Percentiles rank a stretch among this genome's conserved stretches.
Conservation (phyloP, 2,329 filamentous ascomycete genomes). For the Cladosporium sp. region DNA sequence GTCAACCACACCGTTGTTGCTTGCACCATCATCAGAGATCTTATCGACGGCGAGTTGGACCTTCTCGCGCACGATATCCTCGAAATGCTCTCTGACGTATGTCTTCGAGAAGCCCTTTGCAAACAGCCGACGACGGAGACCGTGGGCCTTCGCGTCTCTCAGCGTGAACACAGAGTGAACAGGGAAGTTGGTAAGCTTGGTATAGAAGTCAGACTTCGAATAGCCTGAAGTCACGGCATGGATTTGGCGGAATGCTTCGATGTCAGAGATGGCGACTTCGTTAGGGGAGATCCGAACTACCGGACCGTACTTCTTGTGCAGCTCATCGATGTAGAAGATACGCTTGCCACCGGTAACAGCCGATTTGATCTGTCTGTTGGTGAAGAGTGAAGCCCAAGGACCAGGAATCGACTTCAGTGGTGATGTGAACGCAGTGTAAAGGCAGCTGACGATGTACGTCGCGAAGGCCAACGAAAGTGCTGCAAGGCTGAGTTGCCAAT, state of each 20-base stretch:
- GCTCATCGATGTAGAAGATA: conserved; percentile 20
- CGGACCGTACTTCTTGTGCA: conserved; percentile 46
- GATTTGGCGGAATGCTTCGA: conserved; percentile 33
- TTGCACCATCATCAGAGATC: conserved; percentile 27
- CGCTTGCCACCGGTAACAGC: conserved; percentile 29
- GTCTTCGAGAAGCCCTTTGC: conserved; percentile 35
- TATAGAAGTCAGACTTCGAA: conserved; percentile 35
- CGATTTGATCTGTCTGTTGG: conserved; percentile 24
- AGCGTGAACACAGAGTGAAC: conserved; percentile 33
- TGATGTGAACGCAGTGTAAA: conserved; percentile 5
- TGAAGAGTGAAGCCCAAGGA: conserved; percentile 25
- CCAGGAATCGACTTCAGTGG: conserved; percentile 32
- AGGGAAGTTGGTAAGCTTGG: conserved; percentile 11
- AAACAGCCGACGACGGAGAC: conserved; percentile 34
- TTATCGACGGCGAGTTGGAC: conserved; percentile 30
- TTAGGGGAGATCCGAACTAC: conserved; percentile 47
- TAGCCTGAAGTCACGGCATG: conserved; percentile 7
- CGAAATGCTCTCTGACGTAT: conserved; percentile 35
- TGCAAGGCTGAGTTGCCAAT: background rate
- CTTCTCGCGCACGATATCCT: conserved; percentile 32
- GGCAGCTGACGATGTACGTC: conserved; percentile 1
- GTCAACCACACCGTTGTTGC: conserved; percentile 33
- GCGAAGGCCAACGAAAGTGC: background rate
- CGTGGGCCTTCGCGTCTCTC: conserved; percentile 33
- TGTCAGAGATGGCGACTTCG: conserved; percentile 43